Conservation (phyloP, 2,329 filamentous ascomycete species). For the Atkinsonella texensis region DNA sequence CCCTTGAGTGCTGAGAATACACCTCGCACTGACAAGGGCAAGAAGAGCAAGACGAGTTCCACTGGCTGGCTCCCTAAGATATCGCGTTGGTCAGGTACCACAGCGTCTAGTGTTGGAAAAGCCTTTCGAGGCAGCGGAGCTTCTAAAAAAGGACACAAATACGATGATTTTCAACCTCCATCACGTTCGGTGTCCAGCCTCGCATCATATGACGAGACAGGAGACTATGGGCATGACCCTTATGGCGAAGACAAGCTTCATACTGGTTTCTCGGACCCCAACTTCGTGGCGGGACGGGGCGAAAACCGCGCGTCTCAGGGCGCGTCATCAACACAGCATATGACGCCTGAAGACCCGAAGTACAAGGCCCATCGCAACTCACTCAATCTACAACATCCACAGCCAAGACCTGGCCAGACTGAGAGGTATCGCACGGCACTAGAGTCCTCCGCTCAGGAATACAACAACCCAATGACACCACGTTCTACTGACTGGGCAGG, state of each 20-base stretch:
- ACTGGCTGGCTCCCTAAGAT: constrained; percentile 79
- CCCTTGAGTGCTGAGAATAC: constrained; percentile 65
- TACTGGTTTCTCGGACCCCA: constrained; percentile 41
- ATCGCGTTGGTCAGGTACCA: constrained; percentile 95
- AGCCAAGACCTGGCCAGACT: constrained; percentile 62
- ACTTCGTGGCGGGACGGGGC: constrained; percentile 21
- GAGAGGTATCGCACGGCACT: constrained; percentile 62
- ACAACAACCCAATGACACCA: constrained; percentile 47
- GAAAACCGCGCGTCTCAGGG: constrained; percentile 11
- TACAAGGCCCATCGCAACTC: constrained; percentile 76
- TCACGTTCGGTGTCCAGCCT: constrained; percentile 73
- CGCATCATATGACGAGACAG: constrained; percentile 47
- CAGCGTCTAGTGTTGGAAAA: constrained; percentile 72
- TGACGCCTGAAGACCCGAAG: constrained; percentile 56
- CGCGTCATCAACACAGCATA: constrained; percentile 38
- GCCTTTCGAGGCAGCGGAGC: constrained; percentile 58
- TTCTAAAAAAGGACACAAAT: constrained; percentile 45
- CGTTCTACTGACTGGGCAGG: constrained; percentile 50
- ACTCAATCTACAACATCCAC: constrained; percentile 66
- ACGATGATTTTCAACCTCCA: constrained; percentile 42
- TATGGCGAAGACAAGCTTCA: constrained; percentile 51
- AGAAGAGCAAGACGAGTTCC: constrained; percentile 83
- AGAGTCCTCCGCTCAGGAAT: constrained; percentile 61
- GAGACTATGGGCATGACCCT: constrained; percentile 38
- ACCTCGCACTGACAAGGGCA: constrained; percentile 58